Base-by-base conservation (phyloP, 23 red algal species). In the Gracilaria gracilis region DNA sequence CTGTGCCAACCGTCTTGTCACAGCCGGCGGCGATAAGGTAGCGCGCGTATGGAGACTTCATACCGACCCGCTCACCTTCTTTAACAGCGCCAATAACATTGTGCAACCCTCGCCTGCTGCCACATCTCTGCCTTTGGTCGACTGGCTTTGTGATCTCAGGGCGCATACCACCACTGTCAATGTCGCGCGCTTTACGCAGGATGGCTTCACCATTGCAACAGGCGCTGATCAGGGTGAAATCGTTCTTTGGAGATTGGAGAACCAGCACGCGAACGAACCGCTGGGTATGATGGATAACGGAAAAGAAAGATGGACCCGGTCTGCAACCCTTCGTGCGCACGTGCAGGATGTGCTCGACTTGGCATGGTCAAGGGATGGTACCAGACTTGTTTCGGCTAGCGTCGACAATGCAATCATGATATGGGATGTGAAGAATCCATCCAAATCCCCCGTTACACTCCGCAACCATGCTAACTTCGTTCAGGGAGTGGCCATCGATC, bases 321-420 rank as follows among this genome's bases (percentile, higher is more conserved):
- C 80, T 21, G 64, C 57, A 33, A 93, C 90, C 0, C 76, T 98
- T 70, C 88, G 91, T 24, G 89, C 87, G 2, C 96, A 98, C 58
- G 71, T 85, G 6, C 83, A 95, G 37, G 91, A 94, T 83, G 91
- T 98, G 40, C 80, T 95, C 21, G 96, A 98, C 44, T 39, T 98
- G 34, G 38, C 84, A 3, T 98, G 96, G 96, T 65, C 81, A 35
- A 29, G 23, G 24, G 89, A 85, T 58, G 92, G 82, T n/a, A 49
- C 59, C 34, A 88, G 29, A 21, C 67, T 98, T 27, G 88, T 93
- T 27, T 91, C 96, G 1, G 96, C 87, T 0, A 95, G 92, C 14
- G 96, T 98, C 44, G 96, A 98, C 64, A 98, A 98, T 59, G 84
- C 83, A 32, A 90, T 98, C 21, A 89, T 84, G 67, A 62, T 95